Base-by-base conservation (phyloP, 139 green algal species). In the Microglena sp. region DNA sequence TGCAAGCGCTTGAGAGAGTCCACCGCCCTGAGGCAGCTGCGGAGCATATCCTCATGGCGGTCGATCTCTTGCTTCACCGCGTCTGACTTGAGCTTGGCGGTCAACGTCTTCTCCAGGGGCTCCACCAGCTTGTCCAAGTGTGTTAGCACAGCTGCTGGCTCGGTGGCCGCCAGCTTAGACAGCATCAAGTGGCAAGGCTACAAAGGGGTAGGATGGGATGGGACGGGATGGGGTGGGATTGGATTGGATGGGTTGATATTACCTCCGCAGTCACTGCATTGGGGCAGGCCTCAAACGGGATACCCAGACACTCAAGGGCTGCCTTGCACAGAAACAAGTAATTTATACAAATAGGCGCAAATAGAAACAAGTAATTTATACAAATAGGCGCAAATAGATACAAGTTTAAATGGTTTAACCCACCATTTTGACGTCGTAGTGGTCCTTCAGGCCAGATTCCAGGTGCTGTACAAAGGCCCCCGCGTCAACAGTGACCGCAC, bases 1-100 rank as follows among this genome's bases (percentile, higher is more conserved):
- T 76, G 80, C 29, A 97, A 78, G 33, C 67, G 70, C 21, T 72
- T 76, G 53, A 97, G 58, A 2, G 86, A 78, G 24, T 93, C 78
- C 3, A 98, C 73, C 2, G 82, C 84, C 5, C 89, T 77, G 56
- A 98, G 80, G 66, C 86, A 92, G 68, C 75, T 89, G 56, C 88
- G 82, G 45, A 98, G 70, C 87, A 97, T 86, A 74, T 98, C 92
- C 58, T 98, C 89, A 67, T 97, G 89, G 3, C 93, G 88, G 76
- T 98, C 92, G 31, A 96, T 74, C 84, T 98, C 93, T 75, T 98
- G 93, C 82, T 97, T 97, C 34, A 98, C 93, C 8, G 93, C 90
- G 55, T 98, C 92, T 7, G 63, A 67, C 75, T 96, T 96, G 40
- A 93, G 64, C 33, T 76, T 81, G 29, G 80, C 75, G 5, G 79